Evolutionary conservation across 2,329 filamentous ascomycete genomes (phyloP), one percentile per base, ranked within the genome.

Genomic region (Rhinocladiella similis): DNA sequence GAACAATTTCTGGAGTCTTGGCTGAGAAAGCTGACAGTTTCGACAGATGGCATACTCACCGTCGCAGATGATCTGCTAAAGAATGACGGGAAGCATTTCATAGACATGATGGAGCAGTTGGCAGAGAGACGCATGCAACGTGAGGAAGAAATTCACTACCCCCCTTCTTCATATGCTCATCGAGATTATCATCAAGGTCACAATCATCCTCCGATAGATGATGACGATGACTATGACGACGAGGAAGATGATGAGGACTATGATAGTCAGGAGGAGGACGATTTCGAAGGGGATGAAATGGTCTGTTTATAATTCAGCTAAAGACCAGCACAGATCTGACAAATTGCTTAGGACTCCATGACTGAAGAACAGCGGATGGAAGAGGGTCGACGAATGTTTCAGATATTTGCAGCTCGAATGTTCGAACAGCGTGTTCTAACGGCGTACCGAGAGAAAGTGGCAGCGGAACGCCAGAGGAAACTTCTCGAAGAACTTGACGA

Each of bases 71-170:
- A 99, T 76, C 82, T 99, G 64, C 83, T 99, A 62, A 97, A 97
- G 75, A 99, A 99, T 75, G 94, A 99, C 74, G 94, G 94, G 68
- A 96, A 96, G 75, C 96, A 96, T 70, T 99, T 99, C 77, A 99
- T 99, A 75, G 94, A 99, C 73, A 99, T 99, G 94, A 99, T 99
- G 94, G 94, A 99, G 74, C 93, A 97, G 77, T 83, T 99, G 67
- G 94, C 94, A 36, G 94, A 99, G 77, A 90, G 93, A 67, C 86
- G 94, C 67, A 97, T 99, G 93, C 90, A 92, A 70, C 88, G 94
- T 66, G 93, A 97, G 77, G 92, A 94, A 75, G 91, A 97, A 70
- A 90, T 90, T 49, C 86, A 87, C 65, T 84, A 84, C 67, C 80
- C 86, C 69, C 80, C 86, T 54, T 81, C 83, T 61, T 80, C 81